Conservation (phyloP, 225 moss, liverwort and hornwort genomes). For the Sphagnum tenellum region DNA sequence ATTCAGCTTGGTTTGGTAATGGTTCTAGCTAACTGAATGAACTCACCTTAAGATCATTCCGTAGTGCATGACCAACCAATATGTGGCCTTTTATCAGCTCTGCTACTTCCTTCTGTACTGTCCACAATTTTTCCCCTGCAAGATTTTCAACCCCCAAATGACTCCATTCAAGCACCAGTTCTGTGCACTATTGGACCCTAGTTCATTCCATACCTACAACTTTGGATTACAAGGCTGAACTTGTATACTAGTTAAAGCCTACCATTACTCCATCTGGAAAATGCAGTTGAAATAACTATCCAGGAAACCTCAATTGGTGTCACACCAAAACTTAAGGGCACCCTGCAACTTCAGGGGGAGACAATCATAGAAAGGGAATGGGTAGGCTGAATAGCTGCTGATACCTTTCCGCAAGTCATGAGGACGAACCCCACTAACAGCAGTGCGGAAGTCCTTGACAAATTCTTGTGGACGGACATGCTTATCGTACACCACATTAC, state of each 20-base stretch:
- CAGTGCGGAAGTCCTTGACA: slow-evolving; percentile 79
- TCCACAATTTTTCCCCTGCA: slow-evolving; percentile 62
- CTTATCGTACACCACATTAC: slow-evolving; percentile 86
- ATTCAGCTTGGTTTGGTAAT: no score
- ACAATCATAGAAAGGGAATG: background rate
- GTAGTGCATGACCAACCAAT: slow-evolving; percentile 81
- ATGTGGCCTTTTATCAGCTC: slow-evolving; percentile 65
- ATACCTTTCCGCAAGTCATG: slow-evolving; percentile 62
- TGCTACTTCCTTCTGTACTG: slow-evolving; percentile 74
- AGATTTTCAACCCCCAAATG: background rate
- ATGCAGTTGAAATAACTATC: no score
- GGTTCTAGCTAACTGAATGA: no score
- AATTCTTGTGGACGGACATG: slow-evolving; percentile 73
- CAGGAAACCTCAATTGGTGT: no score
- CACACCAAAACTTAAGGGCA: no score
- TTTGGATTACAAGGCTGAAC: no score
- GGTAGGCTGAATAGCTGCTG: background rate
- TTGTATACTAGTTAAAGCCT: no score
- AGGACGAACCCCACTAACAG: slow-evolving; percentile 76
- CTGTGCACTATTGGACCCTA: background rate
- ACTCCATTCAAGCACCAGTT: background rate
- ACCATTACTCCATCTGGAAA: no score
- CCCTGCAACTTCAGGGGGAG: no score
- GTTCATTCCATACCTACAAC: no score
- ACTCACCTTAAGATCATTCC: slow-evolving; percentile 76